Base-by-base conservation (phyloP, 257 asterid genomes). In the Plantago ovata region DNA sequence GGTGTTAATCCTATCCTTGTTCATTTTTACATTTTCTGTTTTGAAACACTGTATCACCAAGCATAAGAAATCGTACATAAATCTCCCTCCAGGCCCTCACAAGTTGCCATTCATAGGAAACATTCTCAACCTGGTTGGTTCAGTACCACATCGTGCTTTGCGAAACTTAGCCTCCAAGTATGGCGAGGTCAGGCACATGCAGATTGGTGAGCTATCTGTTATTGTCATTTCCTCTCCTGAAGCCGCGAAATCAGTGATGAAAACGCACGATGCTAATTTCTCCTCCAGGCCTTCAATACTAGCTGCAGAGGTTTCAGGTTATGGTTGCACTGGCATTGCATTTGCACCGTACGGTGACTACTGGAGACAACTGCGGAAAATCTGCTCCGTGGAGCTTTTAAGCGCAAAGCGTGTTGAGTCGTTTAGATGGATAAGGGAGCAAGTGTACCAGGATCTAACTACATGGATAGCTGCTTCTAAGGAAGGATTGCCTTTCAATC, bases 111-210 rank as follows among this genome's bases (percentile, higher is more conserved):
- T 70, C 13, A 59, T 79, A 4, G 79, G 75, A 53, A 79, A 72
- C 33, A 3, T 75, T 14, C 81, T 75, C 62, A 72, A 68, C 33
- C 75, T 76, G 6, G 54, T 62, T 16, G 70, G 77, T 0, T 14
- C 48, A 0, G 64, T 49, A 2, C 72, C 72, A 1, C 79, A 76
- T 19, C 72, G 13, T 10, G 62, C 28, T 0, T 64, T 80, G 20
- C 58, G 58, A 2, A 44, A 56, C 33, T 20, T 80, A 5, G 60
- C 83, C 50, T 41, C 8, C 28, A 74, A 56, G 63, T 45, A 69
- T 39, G 83, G 86, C 3, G 74, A 74, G 1, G 13, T 74, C 23
- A 71, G 74, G 81, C 77, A 69, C 1, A 64, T 77, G 0, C 58
- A 64, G 46, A 65, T 77, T 0, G 86, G 83, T 1, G 68, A 71